These are phyloP conservation scores for Chlorophyllum brunneum DNA, from an alignment of 768 basidiomycete species.

Conservation along the genomic window DNA sequence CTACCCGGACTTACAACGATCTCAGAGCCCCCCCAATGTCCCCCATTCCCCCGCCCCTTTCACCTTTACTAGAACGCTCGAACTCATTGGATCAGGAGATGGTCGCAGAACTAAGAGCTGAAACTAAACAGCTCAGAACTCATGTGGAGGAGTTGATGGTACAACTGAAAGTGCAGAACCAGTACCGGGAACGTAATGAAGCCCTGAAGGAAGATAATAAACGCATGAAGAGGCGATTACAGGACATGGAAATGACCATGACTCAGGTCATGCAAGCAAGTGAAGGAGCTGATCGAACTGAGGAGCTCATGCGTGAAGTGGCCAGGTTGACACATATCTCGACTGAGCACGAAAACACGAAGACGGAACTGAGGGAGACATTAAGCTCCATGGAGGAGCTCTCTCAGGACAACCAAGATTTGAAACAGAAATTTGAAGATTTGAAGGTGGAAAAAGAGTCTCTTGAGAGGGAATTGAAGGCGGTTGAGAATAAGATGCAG, in stretches of 20 bases:
- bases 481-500: constrained; percentile 20
- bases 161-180: constrained; percentile 25
- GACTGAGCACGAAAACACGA: constrained; percentile 26
- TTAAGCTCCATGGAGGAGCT: constrained; percentile 25
- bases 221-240: constrained; percentile 21
- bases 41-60: background rate
- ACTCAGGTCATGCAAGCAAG: constrained; percentile 22
- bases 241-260: constrained; percentile 28
- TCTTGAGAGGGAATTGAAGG: constrained; percentile 20
- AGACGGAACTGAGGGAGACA: constrained; percentile 26
- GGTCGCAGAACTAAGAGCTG: constrained; percentile 24
- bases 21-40: background rate
- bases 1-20: background rate
- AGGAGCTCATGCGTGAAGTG: constrained; percentile 27
- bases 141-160: constrained; percentile 24
- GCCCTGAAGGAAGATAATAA: constrained; percentile 23
- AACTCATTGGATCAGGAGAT: constrained; percentile 18
- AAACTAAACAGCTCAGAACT: constrained; percentile 23
- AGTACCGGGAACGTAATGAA: constrained; percentile 22
- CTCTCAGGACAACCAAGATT: constrained; percentile 21
- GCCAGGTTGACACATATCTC: constrained; percentile 22
- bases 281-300: constrained; percentile 20
- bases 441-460: constrained; percentile 19
- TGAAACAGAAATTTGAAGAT: constrained; percentile 20
- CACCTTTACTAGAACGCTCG: constrained; percentile 7